Percentiles rank a stretch among this genome's conserved stretches.
Evolutionary conservation across 345 rosid species (phyloP).

Genomic region (Ricinus communis): DNA sequence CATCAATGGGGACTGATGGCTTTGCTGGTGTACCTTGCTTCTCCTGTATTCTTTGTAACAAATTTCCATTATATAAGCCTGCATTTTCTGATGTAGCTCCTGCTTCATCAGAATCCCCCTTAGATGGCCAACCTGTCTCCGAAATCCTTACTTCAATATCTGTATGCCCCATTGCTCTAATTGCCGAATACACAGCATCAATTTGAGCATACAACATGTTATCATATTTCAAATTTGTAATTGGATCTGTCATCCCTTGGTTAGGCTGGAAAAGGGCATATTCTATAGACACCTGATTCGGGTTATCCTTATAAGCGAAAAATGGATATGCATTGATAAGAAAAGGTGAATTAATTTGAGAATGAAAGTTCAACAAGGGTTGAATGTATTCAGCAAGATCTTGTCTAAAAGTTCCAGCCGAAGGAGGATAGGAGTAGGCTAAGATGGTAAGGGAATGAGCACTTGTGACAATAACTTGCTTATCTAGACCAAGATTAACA

Average conservation of each 20-base stretch:
- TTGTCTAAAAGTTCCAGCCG: constrained; percentile 58
- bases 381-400: constrained; percentile 53
- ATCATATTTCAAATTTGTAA: constrained; percentile 68
- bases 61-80: constrained; percentile 62
- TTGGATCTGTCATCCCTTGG: constrained; percentile 55
- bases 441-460: constrained; percentile 69
- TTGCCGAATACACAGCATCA: constrained; percentile 85
- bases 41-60: constrained; percentile 47
- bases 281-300: constrained; percentile 51
- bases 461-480: constrained; percentile 64
- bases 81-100: constrained; percentile 86
- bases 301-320: constrained; percentile 71
- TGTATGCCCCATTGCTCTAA: constrained; percentile 64
- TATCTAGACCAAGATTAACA: constrained; percentile 55
- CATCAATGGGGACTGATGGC: constrained; percentile 63
- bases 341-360: constrained; percentile 68
- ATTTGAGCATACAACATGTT: constrained; percentile 95
- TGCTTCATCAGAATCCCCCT: constrained; percentile 65
- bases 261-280: constrained; percentile 87
- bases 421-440: constrained; percentile 67
- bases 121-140: constrained; percentile 99
- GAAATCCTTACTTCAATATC: constrained; percentile 68
- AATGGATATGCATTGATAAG: constrained; percentile 86
- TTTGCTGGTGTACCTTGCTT: constrained; percentile 78
- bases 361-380: constrained; percentile 58